phyloP scores from a whole-genome alignment of 768 basidiomycete genomes.

The Boletus rubroflammeus region DNA sequence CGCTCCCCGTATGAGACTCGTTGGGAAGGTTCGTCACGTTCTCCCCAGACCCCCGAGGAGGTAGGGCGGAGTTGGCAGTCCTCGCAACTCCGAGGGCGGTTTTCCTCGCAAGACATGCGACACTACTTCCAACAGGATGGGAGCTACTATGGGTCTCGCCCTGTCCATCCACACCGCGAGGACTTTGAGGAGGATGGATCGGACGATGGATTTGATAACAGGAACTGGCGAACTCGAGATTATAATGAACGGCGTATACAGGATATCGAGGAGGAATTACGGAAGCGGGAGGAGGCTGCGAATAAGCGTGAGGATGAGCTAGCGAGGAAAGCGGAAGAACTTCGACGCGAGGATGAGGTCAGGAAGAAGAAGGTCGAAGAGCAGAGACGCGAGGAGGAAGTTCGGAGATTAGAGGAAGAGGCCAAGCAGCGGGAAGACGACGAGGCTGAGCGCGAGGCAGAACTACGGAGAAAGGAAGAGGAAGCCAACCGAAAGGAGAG shows the following conservation, averaged over 20 bases:
- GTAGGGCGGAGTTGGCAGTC: slow-evolving; percentile 30
- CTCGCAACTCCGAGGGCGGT: slow-evolving; percentile 22
- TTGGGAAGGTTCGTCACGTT: slow-evolving; percentile 28
- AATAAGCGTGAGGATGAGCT: slow-evolving; percentile 32
- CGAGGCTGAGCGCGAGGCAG: slow-evolving; percentile 25
- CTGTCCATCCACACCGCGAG: slow-evolving; percentile 28
- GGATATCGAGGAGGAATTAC: slow-evolving; percentile 31
- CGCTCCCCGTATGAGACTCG: slow-evolving; percentile 29
- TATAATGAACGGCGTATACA: slow-evolving; percentile 33
- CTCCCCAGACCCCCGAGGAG: slow-evolving; percentile 31
- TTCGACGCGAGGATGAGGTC: slow-evolving; percentile 29
- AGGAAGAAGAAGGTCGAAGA: slow-evolving; percentile 24
- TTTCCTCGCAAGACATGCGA: slow-evolving; percentile 32
- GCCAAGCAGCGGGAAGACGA: slow-evolving; percentile 25
- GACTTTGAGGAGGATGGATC: slow-evolving; percentile 29
- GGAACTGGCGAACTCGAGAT: slow-evolving; percentile 26
- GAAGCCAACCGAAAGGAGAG: slow-evolving; percentile 30
- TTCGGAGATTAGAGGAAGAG: slow-evolving; percentile 24
- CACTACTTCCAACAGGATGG: slow-evolving; percentile 22
- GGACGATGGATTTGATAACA: slow-evolving; percentile 33
- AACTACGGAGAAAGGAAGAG: slow-evolving; percentile 32
- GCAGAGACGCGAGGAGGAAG: slow-evolving; percentile 30
- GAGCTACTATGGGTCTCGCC: slow-evolving; percentile 8
- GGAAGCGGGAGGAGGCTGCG: slow-evolving; percentile 34
- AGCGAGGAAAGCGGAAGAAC: slow-evolving; percentile 36